Evolutionary conservation across 2,329 filamentous ascomycete genomes (phyloP).

Genomic region (Alternaria triticimaculans): DNA sequence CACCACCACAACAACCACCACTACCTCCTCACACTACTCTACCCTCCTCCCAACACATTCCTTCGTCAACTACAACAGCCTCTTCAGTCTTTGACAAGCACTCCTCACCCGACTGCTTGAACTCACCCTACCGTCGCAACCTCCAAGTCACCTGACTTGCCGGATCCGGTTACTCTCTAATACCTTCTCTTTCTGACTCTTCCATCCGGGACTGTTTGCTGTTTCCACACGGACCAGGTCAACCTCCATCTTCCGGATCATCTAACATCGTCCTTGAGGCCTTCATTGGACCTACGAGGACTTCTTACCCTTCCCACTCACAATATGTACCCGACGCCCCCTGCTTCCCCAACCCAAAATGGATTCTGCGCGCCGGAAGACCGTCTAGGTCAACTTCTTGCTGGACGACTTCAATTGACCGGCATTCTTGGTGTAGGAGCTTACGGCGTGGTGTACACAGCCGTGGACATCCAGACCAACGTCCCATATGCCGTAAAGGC

Average conservation of each 20-base stretch:
- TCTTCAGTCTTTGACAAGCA: slow-evolving; percentile 21
- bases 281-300: slow-evolving; percentile 52
- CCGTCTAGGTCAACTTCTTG: slow-evolving; percentile 82
- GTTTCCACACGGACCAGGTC: slow-evolving; percentile 11
- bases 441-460: slow-evolving; percentile 94
- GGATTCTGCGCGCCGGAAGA: slow-evolving; percentile 71
- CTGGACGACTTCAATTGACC: slow-evolving; percentile 81
- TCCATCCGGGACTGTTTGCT: slow-evolving; percentile 13
- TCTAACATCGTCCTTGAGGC: slow-evolving; percentile 46
- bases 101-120: slow-evolving; percentile 9
- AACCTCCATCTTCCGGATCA: slow-evolving; percentile 23
- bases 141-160: slow-evolving; percentile 31
- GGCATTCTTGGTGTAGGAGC: slow-evolving; percentile 90
- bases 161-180: slow-evolving; percentile 24
- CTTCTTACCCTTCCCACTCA: slow-evolving; percentile 21
- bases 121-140: slow-evolving; percentile 10
- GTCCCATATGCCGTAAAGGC: slow-evolving; percentile 94
- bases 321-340: slow-evolving; percentile 60
- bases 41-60: slow-evolving; percentile 29
- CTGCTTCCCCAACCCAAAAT: slow-evolving; percentile 56
- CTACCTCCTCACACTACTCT: slow-evolving; percentile 15
- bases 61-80: slow-evolving; percentile 24
- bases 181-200: slow-evolving; percentile 16
- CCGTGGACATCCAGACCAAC: slow-evolving; percentile 81
- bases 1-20: slow-evolving; percentile 13